These are phyloP conservation scores for Erodium trifolium DNA, from an alignment of 441 rosid species.

Conservation along the genomic window DNA sequence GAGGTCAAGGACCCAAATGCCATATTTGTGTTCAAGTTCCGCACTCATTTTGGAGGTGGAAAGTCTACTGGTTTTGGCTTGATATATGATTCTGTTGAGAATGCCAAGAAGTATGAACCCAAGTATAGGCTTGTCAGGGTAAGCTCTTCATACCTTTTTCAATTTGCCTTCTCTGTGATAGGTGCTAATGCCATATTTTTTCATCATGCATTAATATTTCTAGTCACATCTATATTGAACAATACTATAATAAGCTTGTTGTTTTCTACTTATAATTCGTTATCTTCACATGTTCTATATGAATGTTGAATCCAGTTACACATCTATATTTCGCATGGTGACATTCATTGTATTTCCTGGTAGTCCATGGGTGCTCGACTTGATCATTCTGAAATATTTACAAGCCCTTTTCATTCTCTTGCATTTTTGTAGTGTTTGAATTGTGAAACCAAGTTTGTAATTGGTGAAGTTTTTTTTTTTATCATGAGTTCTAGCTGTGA, in stretches of 20 bases:
- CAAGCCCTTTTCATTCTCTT: not conserved
- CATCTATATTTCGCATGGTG: too few relatives aligned
- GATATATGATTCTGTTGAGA: not conserved
- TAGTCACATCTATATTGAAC: too few relatives aligned
- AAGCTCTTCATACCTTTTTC: not conserved
- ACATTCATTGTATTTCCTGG: too few relatives aligned
- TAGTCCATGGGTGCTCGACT: not conserved
- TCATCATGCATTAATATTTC: not conserved
- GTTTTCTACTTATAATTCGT: too few relatives aligned
- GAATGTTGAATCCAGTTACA: too few relatives aligned
- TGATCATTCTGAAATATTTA: not conserved
- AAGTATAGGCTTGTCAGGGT: conserved; percentile 6
- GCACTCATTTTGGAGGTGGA: conserved; percentile 2
- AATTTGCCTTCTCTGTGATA: not conserved
- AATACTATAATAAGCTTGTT: not conserved
- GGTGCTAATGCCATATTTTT: not conserved
- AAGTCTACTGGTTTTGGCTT: not conserved
- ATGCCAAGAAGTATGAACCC: not conserved
- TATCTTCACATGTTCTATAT: too few relatives aligned
- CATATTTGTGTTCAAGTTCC: conserved; percentile 5
- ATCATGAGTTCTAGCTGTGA: not conserved
- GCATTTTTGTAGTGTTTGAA: not conserved
- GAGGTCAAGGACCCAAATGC: conserved; percentile 2
- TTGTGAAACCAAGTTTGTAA: not conserved
- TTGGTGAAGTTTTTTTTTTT: not conserved